A percentile compares a stretch with the other conserved stretches of the same genome.
Evolutionary conservation across 352 stramenopile genomes (phyloP).

Genomic region (Phytophthora podocarpi): DNA sequence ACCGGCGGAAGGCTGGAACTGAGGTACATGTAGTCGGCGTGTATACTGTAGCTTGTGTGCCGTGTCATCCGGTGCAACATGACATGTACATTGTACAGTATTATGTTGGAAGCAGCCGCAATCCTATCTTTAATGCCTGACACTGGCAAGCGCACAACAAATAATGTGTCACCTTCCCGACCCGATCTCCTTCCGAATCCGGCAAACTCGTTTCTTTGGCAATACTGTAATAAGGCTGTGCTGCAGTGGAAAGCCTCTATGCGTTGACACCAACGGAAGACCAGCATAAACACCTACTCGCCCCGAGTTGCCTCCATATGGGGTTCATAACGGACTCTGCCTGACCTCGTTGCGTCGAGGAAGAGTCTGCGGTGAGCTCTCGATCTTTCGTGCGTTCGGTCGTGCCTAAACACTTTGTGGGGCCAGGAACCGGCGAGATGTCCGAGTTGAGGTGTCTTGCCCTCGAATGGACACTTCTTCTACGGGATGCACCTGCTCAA

Average conservation of each 20-base stretch:
- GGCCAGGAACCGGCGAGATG: neutral
- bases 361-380: neutral
- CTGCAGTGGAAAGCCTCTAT: slow-evolving; percentile 24
- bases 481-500: slow-evolving; percentile 23
- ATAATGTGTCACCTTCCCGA: slow-evolving; percentile 9
- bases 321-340: too few species aligned
- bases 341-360: slow-evolving; percentile 13
- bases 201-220: slow-evolving; percentile 16
- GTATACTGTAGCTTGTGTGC: slow-evolving; percentile 6
- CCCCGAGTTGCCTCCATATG: slow-evolving; percentile 15
- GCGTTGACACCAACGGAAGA: neutral
- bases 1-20: too few species aligned
- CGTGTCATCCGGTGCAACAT: neutral
- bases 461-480: slow-evolving; percentile 23
- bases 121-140: neutral
- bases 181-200: slow-evolving; percentile 7
- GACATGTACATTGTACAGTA: slow-evolving; percentile 11
- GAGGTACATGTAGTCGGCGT: too few species aligned
- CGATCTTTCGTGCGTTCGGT: neutral
- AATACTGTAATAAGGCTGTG: slow-evolving; percentile 14
- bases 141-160: slow-evolving; percentile 6
- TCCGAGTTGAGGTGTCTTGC: slow-evolving; percentile 5
- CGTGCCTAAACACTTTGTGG: slow-evolving; percentile 2
- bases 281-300: neutral
- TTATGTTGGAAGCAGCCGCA: neutral